phyloP scores from a whole-genome alignment of 257 asterid genomes.

The Petunia axillaris region DNA sequence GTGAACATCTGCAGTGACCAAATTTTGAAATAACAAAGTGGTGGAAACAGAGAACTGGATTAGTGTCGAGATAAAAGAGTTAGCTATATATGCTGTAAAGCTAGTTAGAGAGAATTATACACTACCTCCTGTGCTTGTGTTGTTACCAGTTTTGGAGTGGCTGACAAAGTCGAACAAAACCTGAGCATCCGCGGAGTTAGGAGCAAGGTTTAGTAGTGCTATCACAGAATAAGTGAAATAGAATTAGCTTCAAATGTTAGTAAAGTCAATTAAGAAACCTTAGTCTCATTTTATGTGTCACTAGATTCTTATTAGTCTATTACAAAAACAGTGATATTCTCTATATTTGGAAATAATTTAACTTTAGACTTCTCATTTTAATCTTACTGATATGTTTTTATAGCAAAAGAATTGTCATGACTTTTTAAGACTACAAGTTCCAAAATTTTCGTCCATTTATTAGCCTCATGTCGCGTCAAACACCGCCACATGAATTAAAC shows the following conservation, averaged over 20 bases:
- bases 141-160: slow-evolving; percentile 25
- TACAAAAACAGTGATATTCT: too few relatives aligned
- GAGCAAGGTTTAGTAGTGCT: slow-evolving; percentile 52
- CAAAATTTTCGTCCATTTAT: too few relatives aligned
- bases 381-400: too few relatives aligned
- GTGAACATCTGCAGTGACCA: slow-evolving; percentile 16
- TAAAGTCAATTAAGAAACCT: not conserved
- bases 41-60: not conserved
- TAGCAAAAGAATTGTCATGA: too few relatives aligned
- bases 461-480: too few relatives aligned
- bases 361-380: too few relatives aligned
- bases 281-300: not conserved
- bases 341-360: too few relatives aligned
- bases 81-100: not conserved
- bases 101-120: not conserved
- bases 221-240: not conserved
- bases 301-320: too few relatives aligned
- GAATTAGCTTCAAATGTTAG: not conserved
- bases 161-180: slow-evolving; percentile 42
- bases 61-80: not conserved
- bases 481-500: too few relatives aligned
- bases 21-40: not conserved
- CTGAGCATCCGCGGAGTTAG: slow-evolving; percentile 53
- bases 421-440: too few relatives aligned
- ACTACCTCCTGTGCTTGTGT: slow-evolving; percentile 31